phyloP scores from a whole-genome alignment of 495 filamentous ascomycete genomes.

The Annulohypoxylon bovei region DNA sequence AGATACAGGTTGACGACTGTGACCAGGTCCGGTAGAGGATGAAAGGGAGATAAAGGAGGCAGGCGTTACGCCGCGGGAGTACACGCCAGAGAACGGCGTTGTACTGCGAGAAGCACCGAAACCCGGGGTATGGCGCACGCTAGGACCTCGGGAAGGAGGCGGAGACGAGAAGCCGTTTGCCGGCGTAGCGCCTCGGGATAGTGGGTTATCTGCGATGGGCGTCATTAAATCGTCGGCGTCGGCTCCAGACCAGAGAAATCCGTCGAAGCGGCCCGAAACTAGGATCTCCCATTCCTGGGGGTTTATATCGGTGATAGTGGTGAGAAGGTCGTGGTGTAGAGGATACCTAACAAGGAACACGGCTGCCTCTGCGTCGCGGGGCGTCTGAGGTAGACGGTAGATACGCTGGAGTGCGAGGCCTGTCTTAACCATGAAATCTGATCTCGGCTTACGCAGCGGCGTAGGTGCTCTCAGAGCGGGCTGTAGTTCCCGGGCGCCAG shows the following conservation, averaged over 20 bases:
- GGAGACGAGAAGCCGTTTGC: constrained; percentile 57
- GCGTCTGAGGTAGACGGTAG: constrained; percentile 75
- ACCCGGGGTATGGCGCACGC: constrained; percentile 39
- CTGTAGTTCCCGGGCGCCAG: constrained; percentile 69
- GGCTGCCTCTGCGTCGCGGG: constrained; percentile 84
- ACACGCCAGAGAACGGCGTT: constrained; percentile 47
- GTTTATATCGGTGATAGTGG: constrained; percentile 86
- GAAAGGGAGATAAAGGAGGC: constrained; percentile 59
- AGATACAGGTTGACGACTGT: constrained; percentile 67
- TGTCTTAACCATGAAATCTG: constrained; percentile 75
- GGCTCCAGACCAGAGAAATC: constrained; percentile 94
- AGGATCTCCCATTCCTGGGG: constrained; percentile 95
- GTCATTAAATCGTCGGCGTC: constrained; percentile 65
- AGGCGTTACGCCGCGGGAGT: constrained; percentile 46
- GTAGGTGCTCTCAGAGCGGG: constrained; percentile 66
- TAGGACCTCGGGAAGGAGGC: constrained; percentile 45
- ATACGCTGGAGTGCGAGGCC: constrained; percentile 82
- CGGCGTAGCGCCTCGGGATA: constrained; percentile 66
- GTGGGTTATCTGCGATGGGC: constrained; percentile 50
- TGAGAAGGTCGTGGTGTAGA: constrained; percentile 81
- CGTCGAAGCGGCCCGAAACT: constrained; percentile 94
- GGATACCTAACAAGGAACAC: constrained; percentile 90
- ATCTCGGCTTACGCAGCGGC: constrained; percentile 64
- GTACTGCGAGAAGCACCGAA: constrained; percentile 51
- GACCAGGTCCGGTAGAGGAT: constrained; percentile 49